A percentile compares a stretch with the other conserved stretches of the same genome.
Evolutionary conservation across 805 yeast genomes (phyloP).

Genomic region (Wickerhamomyces rabaulensis): DNA sequence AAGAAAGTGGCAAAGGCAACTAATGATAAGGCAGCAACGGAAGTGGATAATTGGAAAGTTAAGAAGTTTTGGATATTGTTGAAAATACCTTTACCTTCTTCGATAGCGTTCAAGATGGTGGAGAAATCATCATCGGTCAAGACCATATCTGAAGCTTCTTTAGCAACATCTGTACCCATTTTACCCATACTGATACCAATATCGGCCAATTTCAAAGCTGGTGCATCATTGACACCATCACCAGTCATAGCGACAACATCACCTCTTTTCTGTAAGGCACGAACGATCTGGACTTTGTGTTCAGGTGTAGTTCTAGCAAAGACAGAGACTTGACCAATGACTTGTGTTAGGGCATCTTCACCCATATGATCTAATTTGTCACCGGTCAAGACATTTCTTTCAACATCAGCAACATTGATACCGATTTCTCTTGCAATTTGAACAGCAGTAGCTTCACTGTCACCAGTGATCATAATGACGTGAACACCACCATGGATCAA

Average conservation of each 20-base stretch:
- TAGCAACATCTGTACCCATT: slow-evolving; percentile 97
- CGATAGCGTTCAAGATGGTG: slow-evolving; percentile 87
- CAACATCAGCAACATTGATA: slow-evolving; percentile 64
- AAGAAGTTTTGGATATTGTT: slow-evolving; percentile 91
- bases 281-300: slow-evolving; percentile 84
- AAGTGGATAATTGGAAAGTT: slow-evolving; percentile 92
- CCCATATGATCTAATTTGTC: slow-evolving; percentile 70
- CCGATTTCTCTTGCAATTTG: slow-evolving; percentile 89
- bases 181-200: slow-evolving; percentile 93
- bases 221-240: slow-evolving; percentile 98
- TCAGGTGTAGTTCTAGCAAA: slow-evolving; percentile 96
- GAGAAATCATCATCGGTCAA: slow-evolving; percentile 95
- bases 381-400: slow-evolving; percentile 75
- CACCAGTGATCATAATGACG: slow-evolving; percentile 98
- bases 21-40: slow-evolving; percentile 89
- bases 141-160: slow-evolving; percentile 98
- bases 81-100: slow-evolving; percentile 97
- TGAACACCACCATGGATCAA: slow-evolving; percentile 91
- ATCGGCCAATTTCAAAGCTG: slow-evolving; percentile 94
- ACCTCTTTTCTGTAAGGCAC: slow-evolving; percentile 85
- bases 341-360: slow-evolving; percentile 67
- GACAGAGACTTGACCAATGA: slow-evolving; percentile 77
- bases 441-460: slow-evolving; percentile 79
- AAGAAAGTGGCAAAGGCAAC: slow-evolving; percentile 84
- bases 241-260: slow-evolving; percentile 99